Evolutionary conservation across 257 asterid species (phyloP).

Genomic region (Ajuga chamaepitys): DNA sequence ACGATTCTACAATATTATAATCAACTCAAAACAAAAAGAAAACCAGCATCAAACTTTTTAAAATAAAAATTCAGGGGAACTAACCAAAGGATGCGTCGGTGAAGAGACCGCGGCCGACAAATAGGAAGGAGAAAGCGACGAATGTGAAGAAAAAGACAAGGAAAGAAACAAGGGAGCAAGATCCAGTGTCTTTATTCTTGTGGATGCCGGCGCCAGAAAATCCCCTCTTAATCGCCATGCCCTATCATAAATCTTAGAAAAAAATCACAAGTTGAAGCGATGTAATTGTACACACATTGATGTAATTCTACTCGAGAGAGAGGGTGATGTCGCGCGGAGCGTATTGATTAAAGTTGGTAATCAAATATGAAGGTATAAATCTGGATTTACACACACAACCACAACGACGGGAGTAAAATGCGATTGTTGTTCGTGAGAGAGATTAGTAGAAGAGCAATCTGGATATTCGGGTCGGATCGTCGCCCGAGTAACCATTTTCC

Average conservation of each 20-base stretch:
- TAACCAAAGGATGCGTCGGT: conserved; percentile 41
- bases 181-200: conserved; percentile 34
- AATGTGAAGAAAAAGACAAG: conserved; percentile 23
- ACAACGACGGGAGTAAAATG: background rate
- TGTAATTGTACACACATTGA: conserved; percentile 13
- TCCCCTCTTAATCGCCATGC: conserved; percentile 43
- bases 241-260: conserved; percentile 32
- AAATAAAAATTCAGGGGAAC: conserved; percentile 5
- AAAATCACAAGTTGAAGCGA: conserved; percentile 13
- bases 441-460: conserved; percentile 11
- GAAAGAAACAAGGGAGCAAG: conserved; percentile 25
- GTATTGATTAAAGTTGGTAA: conserved; percentile 5
- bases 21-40: background rate
- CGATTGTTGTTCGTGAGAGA: conserved; percentile 4
- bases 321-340: conserved; percentile 8
- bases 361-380: background rate
- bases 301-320: background rate
- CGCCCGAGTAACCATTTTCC: background rate
- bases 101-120: conserved; percentile 40
- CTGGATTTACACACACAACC: background rate
- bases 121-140: conserved; percentile 29
- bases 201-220: conserved; percentile 24
- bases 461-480: conserved; percentile 7
- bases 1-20: background rate
- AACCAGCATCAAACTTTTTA: background rate